Conservation (phyloP, 139 green algal genomes). For the Yamagishiella unicocca region DNA sequence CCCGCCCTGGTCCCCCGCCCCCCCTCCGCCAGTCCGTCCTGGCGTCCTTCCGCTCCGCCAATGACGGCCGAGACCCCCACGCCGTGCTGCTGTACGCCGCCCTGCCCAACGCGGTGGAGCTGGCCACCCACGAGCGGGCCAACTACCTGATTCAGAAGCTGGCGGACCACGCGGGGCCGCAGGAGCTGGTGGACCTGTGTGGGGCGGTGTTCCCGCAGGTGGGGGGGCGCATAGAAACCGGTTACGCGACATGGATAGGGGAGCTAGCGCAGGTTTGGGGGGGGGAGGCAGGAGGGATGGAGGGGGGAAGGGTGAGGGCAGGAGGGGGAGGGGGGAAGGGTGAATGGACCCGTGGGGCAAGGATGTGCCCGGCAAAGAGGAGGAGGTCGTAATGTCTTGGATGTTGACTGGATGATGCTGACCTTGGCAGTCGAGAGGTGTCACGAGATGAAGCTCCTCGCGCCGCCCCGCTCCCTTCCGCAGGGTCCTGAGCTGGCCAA, state of each 20-base stretch:
- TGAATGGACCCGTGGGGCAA: not conserved
- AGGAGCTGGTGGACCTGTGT: constrained; percentile 41
- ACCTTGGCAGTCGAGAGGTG: not conserved
- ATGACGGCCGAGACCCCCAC: constrained; percentile 27
- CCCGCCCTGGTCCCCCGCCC: not conserved
- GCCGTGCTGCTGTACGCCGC: constrained; percentile 43
- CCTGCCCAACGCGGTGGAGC: constrained; percentile 42
- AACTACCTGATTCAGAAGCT: constrained; percentile 52
- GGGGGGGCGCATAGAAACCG: not conserved
- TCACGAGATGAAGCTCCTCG: not conserved
- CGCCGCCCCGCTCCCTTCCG: not conserved
- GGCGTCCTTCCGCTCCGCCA: not conserved
- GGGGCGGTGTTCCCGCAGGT: constrained; percentile 24
- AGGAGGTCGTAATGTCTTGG: not conserved
- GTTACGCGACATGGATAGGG: not conserved
- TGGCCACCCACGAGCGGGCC: constrained; percentile 48
- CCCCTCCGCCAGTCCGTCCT: not conserved
- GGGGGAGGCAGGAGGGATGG: no score
- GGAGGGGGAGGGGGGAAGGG: not conserved
- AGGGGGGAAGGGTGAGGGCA: not conserved
- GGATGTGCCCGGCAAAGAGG: not conserved
- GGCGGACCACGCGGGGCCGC: constrained; percentile 21
- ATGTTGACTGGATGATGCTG: not conserved
- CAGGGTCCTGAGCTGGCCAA: constrained; percentile 21
- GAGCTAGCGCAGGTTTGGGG: no score